Conservation (phyloP, 2,329 filamentous ascomycete genomes). For the Colletotrichum sp. region DNA sequence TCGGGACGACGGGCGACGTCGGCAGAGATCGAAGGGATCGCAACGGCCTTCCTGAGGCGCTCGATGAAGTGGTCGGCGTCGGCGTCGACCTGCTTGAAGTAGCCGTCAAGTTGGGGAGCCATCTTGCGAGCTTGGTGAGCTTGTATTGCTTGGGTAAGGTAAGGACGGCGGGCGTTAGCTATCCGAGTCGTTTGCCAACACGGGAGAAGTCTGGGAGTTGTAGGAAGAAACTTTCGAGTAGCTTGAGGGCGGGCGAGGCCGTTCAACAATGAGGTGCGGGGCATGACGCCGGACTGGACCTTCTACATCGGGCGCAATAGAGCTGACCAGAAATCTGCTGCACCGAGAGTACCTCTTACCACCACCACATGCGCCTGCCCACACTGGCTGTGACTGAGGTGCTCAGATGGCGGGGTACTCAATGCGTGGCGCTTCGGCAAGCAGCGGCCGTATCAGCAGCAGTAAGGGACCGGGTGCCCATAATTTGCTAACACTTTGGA, state of each 20-base stretch:
- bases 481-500: background rate
- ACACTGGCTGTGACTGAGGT: background rate
- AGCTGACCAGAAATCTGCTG: conserved; percentile 21
- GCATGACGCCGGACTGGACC: conserved; percentile 38
- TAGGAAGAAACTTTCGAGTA: conserved; percentile 9
- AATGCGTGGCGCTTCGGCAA: conserved; percentile 16
- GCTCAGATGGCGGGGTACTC: conserved; percentile 17
- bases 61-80: conserved; percentile 85
- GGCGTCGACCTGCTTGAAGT: conserved; percentile 89
- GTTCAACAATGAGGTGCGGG: conserved; percentile 46
- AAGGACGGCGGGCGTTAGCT: conserved; percentile 36
- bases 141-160: conserved; percentile 59
- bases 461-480: background rate
- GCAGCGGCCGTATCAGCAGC: conserved; percentile 16
- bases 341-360: background rate
- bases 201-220: conserved; percentile 15
- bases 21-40: conserved; percentile 94
- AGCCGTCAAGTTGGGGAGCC: conserved; percentile 88
- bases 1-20: conserved; percentile 88
- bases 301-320: conserved; percentile 22
- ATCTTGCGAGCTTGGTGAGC: conserved; percentile 72
- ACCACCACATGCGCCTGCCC: conserved; percentile 10
- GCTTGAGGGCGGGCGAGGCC: conserved; percentile 15
- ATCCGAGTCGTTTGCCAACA: conserved; percentile 9
- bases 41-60: conserved; percentile 87